Conservation (phyloP, 352 stramenopile genomes). For the Plasmopara halstedii region DNA sequence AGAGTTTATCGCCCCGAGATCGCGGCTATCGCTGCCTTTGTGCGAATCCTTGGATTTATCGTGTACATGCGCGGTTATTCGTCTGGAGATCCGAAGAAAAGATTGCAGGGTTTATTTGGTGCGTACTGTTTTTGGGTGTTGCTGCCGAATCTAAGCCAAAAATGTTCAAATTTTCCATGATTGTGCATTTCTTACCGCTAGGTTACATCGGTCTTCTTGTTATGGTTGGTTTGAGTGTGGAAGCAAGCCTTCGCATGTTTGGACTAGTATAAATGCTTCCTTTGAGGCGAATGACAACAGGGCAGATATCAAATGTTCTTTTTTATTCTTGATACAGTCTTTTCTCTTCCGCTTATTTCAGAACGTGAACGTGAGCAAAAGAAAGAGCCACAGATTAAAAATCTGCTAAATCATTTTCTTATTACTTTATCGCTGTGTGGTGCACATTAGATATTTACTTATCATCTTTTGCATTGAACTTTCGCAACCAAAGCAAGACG, state of each 20-base stretch:
- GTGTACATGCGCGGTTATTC: conserved; percentile 59
- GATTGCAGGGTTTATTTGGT: conserved; percentile 54
- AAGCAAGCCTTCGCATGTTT: conserved; percentile 23
- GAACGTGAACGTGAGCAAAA: too few relatives aligned
- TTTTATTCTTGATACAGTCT: too few relatives aligned
- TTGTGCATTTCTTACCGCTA: too few relatives aligned
- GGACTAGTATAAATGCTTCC: conserved; percentile 23
- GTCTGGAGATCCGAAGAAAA: conserved; percentile 53
- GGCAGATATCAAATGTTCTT: too few relatives aligned
- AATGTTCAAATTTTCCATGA: too few relatives aligned
- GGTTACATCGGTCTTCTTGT: conserved; percentile 41
- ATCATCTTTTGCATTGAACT: not conserved
- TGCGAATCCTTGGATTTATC: conserved; percentile 58
- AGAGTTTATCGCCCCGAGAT: conserved; percentile 56
- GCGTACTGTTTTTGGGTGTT: conserved; percentile 2
- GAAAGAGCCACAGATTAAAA: too few relatives aligned
- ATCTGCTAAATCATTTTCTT: too few relatives aligned
- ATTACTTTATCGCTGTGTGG: too few relatives aligned
- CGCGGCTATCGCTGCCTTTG: conserved; percentile 42
- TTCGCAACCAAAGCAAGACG: not conserved
- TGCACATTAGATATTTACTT: not conserved
- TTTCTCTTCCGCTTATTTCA: too few relatives aligned
- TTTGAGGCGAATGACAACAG: too few relatives aligned
- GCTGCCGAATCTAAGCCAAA: not conserved
- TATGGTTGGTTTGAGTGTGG: conserved; percentile 16